Evolutionary conservation across 192 early-diverging fungal species (phyloP).

Genomic region (Thamnidium elegans): DNA sequence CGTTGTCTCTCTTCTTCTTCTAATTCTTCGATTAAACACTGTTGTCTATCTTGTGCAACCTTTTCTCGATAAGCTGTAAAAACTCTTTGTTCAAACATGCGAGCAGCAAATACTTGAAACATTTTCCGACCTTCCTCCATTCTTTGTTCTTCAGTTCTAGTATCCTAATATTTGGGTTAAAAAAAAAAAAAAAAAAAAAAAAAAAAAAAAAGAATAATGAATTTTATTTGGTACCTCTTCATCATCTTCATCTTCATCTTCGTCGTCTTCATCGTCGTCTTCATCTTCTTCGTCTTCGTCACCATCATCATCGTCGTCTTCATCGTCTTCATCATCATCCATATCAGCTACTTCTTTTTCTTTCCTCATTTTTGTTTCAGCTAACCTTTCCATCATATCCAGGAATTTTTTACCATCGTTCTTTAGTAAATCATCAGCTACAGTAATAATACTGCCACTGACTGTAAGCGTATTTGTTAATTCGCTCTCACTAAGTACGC

Average conservation of each 20-base stretch:
- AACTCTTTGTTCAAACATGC: constrained; percentile 97
- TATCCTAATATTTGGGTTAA: constrained; percentile 47
- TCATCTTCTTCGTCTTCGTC: constrained; percentile 58
- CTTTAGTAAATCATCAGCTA: constrained; percentile 86
- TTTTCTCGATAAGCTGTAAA: constrained; percentile 92
- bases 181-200: not conserved
- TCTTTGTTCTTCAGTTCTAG: constrained; percentile 77
- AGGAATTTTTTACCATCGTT: constrained; percentile 95
- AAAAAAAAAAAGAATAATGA: not conserved
- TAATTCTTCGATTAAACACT: constrained; percentile 81
- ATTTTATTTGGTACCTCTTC: constrained; percentile 39
- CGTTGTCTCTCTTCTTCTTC: constrained; percentile 78
- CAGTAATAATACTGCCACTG: constrained; percentile 57
- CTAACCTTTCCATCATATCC: constrained; percentile 96
- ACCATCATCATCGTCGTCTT: not conserved
- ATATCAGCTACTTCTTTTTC: constrained; percentile 41
- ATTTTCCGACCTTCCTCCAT: constrained; percentile 91
- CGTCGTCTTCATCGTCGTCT: constrained; percentile 59
- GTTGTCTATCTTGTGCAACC: constrained; percentile 84
- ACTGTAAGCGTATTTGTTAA: not conserved
- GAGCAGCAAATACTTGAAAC: constrained; percentile 95
- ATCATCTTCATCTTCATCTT: constrained; percentile 60
- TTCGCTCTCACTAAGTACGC: not conserved
- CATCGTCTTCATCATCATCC: constrained; percentile 8
- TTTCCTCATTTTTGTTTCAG: constrained; percentile 82